Percentiles rank a stretch among this genome's conserved stretches.
Evolutionary conservation across 768 basidiomycete species (phyloP).

Genomic region (Kwoniella europaea): DNA sequence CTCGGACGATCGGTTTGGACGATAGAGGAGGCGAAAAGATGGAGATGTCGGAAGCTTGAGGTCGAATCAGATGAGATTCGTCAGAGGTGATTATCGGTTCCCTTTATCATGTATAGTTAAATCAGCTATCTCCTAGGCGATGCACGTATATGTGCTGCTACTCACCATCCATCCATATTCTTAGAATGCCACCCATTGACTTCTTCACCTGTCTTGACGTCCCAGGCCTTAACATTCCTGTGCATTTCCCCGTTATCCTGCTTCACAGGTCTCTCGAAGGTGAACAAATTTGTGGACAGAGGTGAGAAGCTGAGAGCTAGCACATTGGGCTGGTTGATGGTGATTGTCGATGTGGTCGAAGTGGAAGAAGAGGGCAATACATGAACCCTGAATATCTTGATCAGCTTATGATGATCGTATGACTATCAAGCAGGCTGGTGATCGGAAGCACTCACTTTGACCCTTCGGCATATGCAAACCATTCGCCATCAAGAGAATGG

Average conservation of each 20-base stretch:
- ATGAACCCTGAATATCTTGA: not conserved
- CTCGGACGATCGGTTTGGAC: slow-evolving; percentile 39
- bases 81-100: slow-evolving; percentile 54
- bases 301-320: slow-evolving; percentile 91
- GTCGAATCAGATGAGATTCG: slow-evolving; percentile 54
- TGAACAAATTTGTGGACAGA: slow-evolving; percentile 87
- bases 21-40: slow-evolving; percentile 58
- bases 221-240: slow-evolving; percentile 92
- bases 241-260: slow-evolving; percentile 85
- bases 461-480: slow-evolving; percentile 83
- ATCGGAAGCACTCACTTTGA: slow-evolving; percentile 64
- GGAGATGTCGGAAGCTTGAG: slow-evolving; percentile 46
- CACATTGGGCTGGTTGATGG: slow-evolving; percentile 72
- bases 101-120: slow-evolving; percentile 30
- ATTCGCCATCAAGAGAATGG: slow-evolving; percentile 84
- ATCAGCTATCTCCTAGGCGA: not conserved
- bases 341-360: slow-evolving; percentile 71
- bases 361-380: slow-evolving; percentile 67
- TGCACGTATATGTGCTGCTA: not conserved
- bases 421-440: too few species aligned
- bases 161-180: slow-evolving; percentile 80
- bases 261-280: slow-evolving; percentile 94
- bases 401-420: too few species aligned
- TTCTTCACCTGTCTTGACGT: slow-evolving; percentile 81
- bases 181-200: slow-evolving; percentile 87